Evolutionary conservation across 305 asterid genomes (phyloP).

Genomic region (Solanum hybrid): DNA sequence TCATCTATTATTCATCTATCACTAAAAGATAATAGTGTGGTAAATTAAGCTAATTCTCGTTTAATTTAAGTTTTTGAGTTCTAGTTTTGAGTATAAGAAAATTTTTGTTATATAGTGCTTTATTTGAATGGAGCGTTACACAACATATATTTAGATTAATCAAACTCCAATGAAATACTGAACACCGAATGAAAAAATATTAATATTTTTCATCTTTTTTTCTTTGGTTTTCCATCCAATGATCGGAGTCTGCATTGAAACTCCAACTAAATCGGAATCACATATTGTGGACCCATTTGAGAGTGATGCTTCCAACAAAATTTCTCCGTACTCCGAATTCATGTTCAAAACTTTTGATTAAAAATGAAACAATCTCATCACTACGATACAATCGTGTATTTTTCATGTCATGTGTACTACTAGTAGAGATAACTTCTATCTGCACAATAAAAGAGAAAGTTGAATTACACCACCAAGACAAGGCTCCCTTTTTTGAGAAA

Average conservation of each 20-base stretch:
- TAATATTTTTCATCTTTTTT: no score
- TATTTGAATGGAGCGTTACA: neutral
- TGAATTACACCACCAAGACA: neutral
- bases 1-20: neutral
- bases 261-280: no score
- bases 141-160: neutral
- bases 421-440: slow-evolving; percentile 6
- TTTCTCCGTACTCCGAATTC: accelerated
- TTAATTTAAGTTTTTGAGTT: neutral
- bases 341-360: no score
- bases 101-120: neutral
- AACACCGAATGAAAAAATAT: no score
- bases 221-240: no score
- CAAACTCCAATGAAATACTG: neutral
- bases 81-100: neutral
- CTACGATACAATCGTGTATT: accelerated
- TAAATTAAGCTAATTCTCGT: accelerated
- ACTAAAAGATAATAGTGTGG: neutral
- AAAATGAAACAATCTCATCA: no score
- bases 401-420: neutral
- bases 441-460: slow-evolving; percentile 13
- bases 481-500: slow-evolving; percentile 15
- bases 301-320: neutral
- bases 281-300: accelerated
- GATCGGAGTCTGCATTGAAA: neutral